Conservation (phyloP, 2,329 filamentous ascomycete species). For the Talaromyces piceae region DNA sequence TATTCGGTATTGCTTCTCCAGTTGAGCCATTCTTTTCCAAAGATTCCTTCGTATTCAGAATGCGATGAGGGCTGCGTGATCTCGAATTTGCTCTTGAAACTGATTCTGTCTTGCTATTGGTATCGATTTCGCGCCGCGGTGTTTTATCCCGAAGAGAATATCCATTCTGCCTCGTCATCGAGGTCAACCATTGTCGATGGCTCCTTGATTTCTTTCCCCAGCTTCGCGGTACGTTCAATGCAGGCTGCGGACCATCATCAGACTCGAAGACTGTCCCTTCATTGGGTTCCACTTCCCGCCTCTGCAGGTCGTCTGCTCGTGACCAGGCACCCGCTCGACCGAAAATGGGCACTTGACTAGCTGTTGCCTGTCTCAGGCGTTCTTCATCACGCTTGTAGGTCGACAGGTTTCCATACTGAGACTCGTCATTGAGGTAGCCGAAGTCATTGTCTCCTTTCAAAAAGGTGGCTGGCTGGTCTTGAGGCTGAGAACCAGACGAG, state of each 20-base stretch:
- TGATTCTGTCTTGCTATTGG: conserved; percentile 10
- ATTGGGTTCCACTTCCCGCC: conserved; percentile 22
- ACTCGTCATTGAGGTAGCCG: conserved; percentile 27
- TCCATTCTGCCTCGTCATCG: conserved; percentile 19
- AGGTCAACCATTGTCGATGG: conserved; percentile 30
- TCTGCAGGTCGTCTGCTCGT: conserved; percentile 29
- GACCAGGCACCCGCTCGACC: conserved; percentile 30
- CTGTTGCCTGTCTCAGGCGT: conserved; percentile 32
- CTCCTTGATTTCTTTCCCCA: conserved; percentile 30
- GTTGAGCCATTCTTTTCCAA: conserved; percentile 1
- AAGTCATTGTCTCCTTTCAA: conserved; percentile 15
- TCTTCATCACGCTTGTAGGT: conserved; percentile 32
- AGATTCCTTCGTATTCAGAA: not conserved
- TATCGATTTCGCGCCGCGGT: conserved; percentile 4
- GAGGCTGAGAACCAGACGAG: conserved; percentile 17
- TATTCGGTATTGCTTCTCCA: conserved; percentile 29
- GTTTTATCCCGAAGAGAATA: conserved; percentile 13
- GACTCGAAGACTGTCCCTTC: conserved; percentile 16
- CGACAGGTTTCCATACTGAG: conserved; percentile 25
- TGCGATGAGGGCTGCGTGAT: conserved; percentile 14
- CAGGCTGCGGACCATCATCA: conserved; percentile 20
- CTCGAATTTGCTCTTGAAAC: not conserved
- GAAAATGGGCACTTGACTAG: conserved; percentile 33
- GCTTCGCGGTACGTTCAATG: conserved; percentile 29
- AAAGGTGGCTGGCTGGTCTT: conserved; percentile 7